Evolutionary conservation across 495 filamentous ascomycete species (phyloP), one percentile per base, ranked within the genome.

Genomic region (Aspergillus kassunensis): DNA sequence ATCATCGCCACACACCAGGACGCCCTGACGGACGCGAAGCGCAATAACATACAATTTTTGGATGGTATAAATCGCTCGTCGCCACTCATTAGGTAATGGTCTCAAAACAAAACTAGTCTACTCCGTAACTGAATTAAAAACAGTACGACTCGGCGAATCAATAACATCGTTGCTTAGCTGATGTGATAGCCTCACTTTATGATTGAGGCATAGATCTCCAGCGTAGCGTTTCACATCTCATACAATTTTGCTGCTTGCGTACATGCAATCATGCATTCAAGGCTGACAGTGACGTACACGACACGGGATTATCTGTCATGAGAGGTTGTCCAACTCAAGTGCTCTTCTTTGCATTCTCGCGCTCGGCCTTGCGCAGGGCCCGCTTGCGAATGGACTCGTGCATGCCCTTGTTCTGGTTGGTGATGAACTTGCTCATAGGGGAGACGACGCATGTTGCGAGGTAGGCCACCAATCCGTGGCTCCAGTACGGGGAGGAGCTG

Each of bases 401-500:
- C 84, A 96, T 88, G 39, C 74, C 79, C 68, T 73, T 73, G 73
- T 96, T 97, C 63, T 81, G 69, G 40, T 68, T 69, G 42, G 92
- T 69, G 8, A 85, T 79, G 34, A 85, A 60, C 41, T 64, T 62
- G 68, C 80, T 83, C 65, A 82, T 84, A 27, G 81, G 69, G 4
- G 89, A 90, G 39, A 86, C 67, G 4, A 90, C 80, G 34, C 74
- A 86, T 59, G 85, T 83, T 46, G 97, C 58, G 33, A 77, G 82
- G 86, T 88, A 99, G 59, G 92, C 88, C 83, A 95, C 85, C 27
- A 92, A 52, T 7, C 83, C 88, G 72, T 99, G 95, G 51, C 80
- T 87, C 90, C 90, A 97, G 68, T 85, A 96, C 9, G 95, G 95
- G 10, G 91, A 96, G 51, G 88, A 90, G 36, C 87, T 93, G 68